Conservation (phyloP, 352 stramenopile species). For the Phytophthora sansomeana region DNA sequence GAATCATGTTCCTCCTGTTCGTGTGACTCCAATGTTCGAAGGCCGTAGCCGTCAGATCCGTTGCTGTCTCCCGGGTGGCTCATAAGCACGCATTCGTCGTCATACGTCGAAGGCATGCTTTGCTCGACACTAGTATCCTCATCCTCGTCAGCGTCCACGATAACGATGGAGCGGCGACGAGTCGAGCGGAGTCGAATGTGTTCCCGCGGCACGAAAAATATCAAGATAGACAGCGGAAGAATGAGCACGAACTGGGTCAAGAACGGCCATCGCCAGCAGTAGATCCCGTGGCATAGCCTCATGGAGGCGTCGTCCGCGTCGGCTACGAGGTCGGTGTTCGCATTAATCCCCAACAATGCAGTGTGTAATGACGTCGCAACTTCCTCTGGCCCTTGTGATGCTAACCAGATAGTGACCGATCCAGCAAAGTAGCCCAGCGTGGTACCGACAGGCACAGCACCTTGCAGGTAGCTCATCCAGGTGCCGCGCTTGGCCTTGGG, state of each 20-base stretch:
- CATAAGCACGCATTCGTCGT: constrained; percentile 41
- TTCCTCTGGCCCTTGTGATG: constrained; percentile 22
- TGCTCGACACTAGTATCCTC: constrained; percentile 45
- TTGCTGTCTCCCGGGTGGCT: constrained; percentile 15
- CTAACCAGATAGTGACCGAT: constrained; percentile 76
- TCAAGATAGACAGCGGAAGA: constrained; percentile 72
- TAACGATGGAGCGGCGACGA: constrained; percentile 70
- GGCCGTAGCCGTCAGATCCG: constrained; percentile 16
- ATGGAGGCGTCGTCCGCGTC: constrained; percentile 39
- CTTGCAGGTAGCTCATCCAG: constrained; percentile 91
- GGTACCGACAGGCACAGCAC: constrained; percentile 74
- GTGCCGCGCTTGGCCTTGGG: constrained; percentile 65
- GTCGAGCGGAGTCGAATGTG: constrained; percentile 70
- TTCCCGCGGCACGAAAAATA: constrained; percentile 82
- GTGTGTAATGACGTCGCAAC: constrained; percentile 18
- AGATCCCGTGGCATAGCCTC: constrained; percentile 73
- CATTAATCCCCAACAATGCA: constrained; percentile 25
- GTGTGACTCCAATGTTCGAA: constrained; percentile 29
- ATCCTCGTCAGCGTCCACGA: constrained; percentile 58
- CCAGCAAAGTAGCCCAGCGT: constrained; percentile 82
- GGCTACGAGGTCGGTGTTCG: constrained; percentile 42
- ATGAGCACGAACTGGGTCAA: constrained; percentile 80
- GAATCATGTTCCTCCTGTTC: constrained; percentile 29
- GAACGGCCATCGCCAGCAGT: constrained; percentile 91
- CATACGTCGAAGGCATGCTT: constrained; percentile 34